Percentiles rank a stretch among this genome's conserved stretches.
Evolutionary conservation across 2,329 filamentous ascomycete species (phyloP).

Genomic region (Paracamarosporium sp.): DNA sequence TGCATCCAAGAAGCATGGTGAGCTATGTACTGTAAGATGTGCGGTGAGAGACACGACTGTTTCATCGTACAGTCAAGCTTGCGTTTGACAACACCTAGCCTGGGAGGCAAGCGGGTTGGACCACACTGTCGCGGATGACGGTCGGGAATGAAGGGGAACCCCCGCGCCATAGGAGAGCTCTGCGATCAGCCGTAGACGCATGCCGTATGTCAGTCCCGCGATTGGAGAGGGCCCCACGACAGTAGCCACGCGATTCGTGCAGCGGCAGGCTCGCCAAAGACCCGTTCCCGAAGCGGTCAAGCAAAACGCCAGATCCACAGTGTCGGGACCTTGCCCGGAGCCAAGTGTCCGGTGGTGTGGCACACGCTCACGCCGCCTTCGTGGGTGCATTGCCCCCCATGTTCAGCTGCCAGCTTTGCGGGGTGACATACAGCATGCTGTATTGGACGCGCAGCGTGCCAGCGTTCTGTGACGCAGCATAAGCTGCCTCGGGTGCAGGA

Average conservation of each 20-base stretch:
- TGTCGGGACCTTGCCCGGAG: conserved; percentile 34
- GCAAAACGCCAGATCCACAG: conserved; percentile 36
- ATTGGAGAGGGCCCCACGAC: conserved; percentile 25
- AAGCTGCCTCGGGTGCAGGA: background rate
- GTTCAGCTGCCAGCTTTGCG: conserved; percentile 30
- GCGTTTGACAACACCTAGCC: background rate
- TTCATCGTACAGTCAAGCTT: conserved; percentile 4
- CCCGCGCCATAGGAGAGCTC: conserved; percentile 10
- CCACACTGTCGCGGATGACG: background rate
- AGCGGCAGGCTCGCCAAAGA: conserved; percentile 32
- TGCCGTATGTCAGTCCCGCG: conserved; percentile 27
- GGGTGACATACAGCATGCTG: conserved; percentile 13
- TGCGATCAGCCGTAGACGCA: conserved; percentile 28
- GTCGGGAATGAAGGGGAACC: conserved; percentile 1
- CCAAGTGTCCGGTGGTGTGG: conserved; percentile 45
- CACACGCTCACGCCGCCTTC: conserved; percentile 40
- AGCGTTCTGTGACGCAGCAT: background rate
- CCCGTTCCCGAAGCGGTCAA: conserved; percentile 28
- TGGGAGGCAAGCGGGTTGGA: conserved; percentile 6
- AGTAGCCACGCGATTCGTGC: conserved; percentile 43
- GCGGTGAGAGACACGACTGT: conserved; percentile 19
- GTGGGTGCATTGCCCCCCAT: conserved; percentile 36
- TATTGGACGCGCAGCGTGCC: background rate
- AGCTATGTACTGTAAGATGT: conserved; percentile 12
- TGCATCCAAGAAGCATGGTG: conserved; percentile 15